Conservation (phyloP, 2,329 filamentous ascomycete genomes). For the Nothopassalora personata region DNA sequence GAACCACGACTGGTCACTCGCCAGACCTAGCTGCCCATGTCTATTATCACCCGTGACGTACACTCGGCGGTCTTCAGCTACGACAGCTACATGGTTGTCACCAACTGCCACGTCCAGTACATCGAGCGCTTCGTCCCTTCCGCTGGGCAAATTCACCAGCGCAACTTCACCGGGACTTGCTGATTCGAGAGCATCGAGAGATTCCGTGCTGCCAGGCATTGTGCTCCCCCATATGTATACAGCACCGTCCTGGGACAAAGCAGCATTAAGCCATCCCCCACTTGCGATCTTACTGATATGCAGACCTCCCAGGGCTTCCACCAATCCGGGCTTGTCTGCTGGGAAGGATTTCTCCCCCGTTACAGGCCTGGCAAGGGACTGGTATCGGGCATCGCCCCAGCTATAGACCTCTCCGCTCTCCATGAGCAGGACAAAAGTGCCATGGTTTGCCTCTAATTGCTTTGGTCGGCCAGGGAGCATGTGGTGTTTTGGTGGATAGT, state of each 20-base stretch:
- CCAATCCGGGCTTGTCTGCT: conserved; percentile 42
- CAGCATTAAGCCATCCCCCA: conserved; percentile 54
- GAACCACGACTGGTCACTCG: conserved; percentile 13
- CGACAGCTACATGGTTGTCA: conserved; percentile 53
- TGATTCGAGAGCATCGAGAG: conserved; percentile 21
- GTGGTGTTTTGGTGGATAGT: conserved; percentile 21
- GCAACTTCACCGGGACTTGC: conserved; percentile 23
- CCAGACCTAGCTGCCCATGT: conserved; percentile 55
- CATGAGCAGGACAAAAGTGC: conserved; percentile 36
- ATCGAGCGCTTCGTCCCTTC: conserved; percentile 39
- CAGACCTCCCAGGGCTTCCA: conserved; percentile 50
- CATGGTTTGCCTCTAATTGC: conserved; percentile 34
- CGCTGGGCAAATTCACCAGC: conserved; percentile 31
- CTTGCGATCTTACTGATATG: conserved; percentile 49
- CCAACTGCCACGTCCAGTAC: conserved; percentile 56
- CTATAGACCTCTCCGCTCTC: conserved; percentile 36
- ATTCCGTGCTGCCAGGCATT: conserved; percentile 21
- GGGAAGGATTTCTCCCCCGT: conserved; percentile 36
- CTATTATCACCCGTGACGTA: conserved; percentile 54
- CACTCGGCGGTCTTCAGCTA: conserved; percentile 47
- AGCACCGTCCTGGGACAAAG: conserved; percentile 53
- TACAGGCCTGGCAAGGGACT: conserved; percentile 51
- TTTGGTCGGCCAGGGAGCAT: conserved; percentile 27
- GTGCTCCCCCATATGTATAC: conserved; percentile 57
- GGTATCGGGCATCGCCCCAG: conserved; percentile 57